Evolutionary conservation across 345 rosid species (phyloP), one percentile per base, ranked within the genome.

Genomic region (Nephelium lappaceum): DNA sequence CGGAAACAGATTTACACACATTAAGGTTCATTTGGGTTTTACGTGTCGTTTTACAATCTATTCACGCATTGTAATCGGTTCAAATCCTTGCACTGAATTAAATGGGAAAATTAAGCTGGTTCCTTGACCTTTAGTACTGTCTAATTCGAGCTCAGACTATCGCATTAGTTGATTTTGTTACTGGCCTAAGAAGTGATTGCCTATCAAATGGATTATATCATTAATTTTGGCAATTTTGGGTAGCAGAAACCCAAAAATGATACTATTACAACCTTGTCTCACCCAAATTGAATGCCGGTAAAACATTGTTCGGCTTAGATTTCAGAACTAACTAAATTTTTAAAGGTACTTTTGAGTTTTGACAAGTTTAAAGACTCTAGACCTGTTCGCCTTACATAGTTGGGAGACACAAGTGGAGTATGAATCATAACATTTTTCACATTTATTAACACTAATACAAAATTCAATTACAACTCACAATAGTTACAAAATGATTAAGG

Each of bases 401-500:
- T 24, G 5, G 10, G 25, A 73, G 39, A 73, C n/a, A 57, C 66
- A 38, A 72, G 65, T 36, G 38, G 10, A 27, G 57, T 36, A 72
- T 57, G 66, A 31, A 61, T 42, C 41, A 39, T 38, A 47, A 73
- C 42, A 31, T n/a, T 19, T 57, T 57, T 18, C 9, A 38, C 73
- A 73, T 60, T 36, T 58, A 58, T 31, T 23, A 18, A 3, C 49
- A 19, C 23, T 58, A 60, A 67, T 71, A 79, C 61, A 79, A 76
- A 72, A 49, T 67, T 27, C 67, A 36, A 25, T 38, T 83, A 79
- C 82, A 79, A 73, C 53, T 58, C 55, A 67, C 25, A 71, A 78
- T 38, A 58, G 36, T 82, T 82, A 82, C 85, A 82, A 38, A 45
- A 39, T 53, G 53, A 79, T 18, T 47, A 63, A 82, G 14, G 43